phyloP scores from a whole-genome alignment of 2,329 filamentous ascomycete genomes.

The Fusarium agapanthi region DNA sequence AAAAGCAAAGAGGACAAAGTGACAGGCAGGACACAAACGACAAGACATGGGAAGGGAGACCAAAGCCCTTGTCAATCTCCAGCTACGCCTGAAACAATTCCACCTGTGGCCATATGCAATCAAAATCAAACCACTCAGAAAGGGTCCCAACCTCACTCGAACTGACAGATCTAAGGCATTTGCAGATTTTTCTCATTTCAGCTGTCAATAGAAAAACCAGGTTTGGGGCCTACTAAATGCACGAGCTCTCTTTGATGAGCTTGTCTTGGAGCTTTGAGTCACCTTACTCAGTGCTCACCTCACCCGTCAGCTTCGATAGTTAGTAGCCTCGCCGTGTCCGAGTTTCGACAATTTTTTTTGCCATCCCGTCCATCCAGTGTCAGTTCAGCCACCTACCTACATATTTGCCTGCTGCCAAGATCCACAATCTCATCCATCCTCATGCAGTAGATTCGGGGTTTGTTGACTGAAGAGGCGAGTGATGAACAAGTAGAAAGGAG shows the following conservation, averaged over 20 bases:
- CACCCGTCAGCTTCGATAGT: conserved; percentile 7
- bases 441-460: conserved; percentile 15
- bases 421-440: conserved; percentile 17
- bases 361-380: conserved; percentile 9
- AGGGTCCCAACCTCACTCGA: conserved; percentile 16
- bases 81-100: conserved; percentile 36
- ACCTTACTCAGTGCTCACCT: conserved; percentile 16
- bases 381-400: conserved; percentile 5
- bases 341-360: conserved; percentile 19
- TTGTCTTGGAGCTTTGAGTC: conserved; percentile 19
- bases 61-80: conserved; percentile 29
- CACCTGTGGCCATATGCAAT: conserved; percentile 27
- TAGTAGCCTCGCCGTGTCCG: conserved; percentile 17
- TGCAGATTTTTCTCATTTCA: conserved; percentile 27
- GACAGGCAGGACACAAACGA: background rate
- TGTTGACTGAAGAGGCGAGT: conserved; percentile 16
- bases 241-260: conserved; percentile 19
- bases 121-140: conserved; percentile 34
- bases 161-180: conserved; percentile 9
- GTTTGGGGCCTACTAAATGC: background rate
- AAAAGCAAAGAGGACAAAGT: conserved; percentile 9
- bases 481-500: conserved; percentile 11
- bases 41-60: conserved; percentile 30
- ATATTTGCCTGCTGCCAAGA: background rate
- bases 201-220: background rate